Conservation (phyloP, 2,329 filamentous ascomycete genomes). For the Xylaria digitata region DNA sequence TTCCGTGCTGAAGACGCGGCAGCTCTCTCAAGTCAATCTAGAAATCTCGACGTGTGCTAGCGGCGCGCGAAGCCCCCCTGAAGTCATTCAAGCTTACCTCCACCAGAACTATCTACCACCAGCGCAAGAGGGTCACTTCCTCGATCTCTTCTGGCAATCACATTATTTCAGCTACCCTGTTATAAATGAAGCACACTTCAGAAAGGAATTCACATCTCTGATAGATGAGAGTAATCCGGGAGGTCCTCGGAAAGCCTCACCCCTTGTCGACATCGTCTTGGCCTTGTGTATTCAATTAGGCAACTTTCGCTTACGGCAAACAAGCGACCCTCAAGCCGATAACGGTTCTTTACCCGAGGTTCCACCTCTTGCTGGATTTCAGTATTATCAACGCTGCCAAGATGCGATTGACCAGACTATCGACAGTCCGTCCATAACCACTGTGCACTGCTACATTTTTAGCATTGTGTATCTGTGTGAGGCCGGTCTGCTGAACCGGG, state of each 20-base stretch:
- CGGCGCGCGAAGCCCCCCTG: no score
- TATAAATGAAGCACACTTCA: conserved; percentile 32
- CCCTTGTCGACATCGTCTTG: conserved; percentile 37
- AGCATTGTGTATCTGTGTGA: conserved; percentile 36
- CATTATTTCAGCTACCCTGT: conserved; percentile 39
- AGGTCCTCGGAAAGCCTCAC: conserved; percentile 28
- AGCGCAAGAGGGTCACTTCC: conserved; percentile 36
- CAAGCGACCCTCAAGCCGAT: no score
- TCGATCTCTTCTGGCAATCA: conserved; percentile 38
- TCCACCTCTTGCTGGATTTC: conserved; percentile 33
- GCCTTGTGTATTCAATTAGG: conserved; percentile 36
- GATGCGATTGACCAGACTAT: conserved; percentile 26
- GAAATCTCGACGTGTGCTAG: conserved; percentile 3
- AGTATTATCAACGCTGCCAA: conserved; percentile 37
- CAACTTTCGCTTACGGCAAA: conserved; percentile 20
- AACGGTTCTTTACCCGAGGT: background rate
- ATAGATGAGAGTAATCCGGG: conserved; percentile 11
- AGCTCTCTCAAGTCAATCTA: conserved; percentile 3
- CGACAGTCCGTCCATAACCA: conserved; percentile 32
- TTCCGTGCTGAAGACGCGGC: conserved; percentile 16
- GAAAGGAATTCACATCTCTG: conserved; percentile 32
- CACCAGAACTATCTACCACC: conserved; percentile 23
- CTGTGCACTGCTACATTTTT: conserved; percentile 38
- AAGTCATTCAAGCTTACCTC: no score
- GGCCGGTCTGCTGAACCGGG: conserved; percentile 35